phyloP scores from a whole-genome alignment of 176 grass and related monocot species.

The Aegilops tauschii region DNA sequence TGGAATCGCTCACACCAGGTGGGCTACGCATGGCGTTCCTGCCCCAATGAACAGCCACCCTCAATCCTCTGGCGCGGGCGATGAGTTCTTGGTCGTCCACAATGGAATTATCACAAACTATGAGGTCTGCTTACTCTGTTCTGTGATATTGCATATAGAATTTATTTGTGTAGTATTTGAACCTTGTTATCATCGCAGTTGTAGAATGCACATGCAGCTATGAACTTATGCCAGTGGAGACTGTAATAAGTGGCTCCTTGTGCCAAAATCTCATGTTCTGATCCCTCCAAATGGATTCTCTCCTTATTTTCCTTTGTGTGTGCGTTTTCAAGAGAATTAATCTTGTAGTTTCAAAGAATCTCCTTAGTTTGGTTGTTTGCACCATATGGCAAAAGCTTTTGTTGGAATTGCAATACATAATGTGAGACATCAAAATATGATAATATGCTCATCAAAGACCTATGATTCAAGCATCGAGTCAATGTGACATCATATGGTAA shows the following conservation, averaged over 20 bases:
- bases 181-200: not conserved
- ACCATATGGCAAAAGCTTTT: not conserved
- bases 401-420: not conserved
- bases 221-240: not conserved
- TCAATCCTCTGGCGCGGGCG: constrained; percentile 66
- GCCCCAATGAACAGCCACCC: constrained; percentile 91
- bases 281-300: constrained; percentile 12
- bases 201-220: constrained; percentile 12
- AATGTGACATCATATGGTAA: not conserved
- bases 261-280: not conserved
- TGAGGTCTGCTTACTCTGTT: constrained; percentile 52
- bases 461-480: not conserved
- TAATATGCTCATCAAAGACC: not conserved
- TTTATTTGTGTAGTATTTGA: not conserved
- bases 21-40: constrained; percentile 92
- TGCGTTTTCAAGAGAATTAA: not conserved
- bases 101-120: constrained; percentile 99
- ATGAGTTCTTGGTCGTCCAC: constrained; percentile 94
- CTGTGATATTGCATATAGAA: not conserved
- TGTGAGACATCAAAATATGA: not conserved
- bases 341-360: not conserved
- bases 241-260: not conserved
- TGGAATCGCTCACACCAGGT: constrained; percentile 89
- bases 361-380: not conserved
- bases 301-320: not conserved